These are phyloP conservation scores for Nephelium lappaceum DNA, from an alignment of 345 rosid species.

Conservation along the genomic window DNA sequence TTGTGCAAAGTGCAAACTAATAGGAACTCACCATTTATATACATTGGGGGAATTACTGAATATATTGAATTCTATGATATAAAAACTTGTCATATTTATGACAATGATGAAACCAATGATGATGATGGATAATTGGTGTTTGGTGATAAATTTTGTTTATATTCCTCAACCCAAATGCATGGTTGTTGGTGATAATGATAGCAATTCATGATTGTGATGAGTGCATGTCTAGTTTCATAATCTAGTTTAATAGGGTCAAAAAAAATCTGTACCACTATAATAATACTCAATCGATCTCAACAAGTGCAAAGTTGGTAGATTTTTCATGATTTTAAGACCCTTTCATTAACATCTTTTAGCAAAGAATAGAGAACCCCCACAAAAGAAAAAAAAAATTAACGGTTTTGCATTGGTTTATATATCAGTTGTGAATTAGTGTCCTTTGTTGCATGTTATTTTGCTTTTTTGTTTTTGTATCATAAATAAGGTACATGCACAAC, in stretches of 20 bases:
- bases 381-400: no score
- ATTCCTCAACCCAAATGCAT: slow-evolving; percentile 24
- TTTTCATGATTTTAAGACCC: not conserved
- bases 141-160: slow-evolving; percentile 4
- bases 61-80: not conserved
- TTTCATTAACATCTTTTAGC: not conserved
- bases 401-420: no score
- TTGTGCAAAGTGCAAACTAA: no score
- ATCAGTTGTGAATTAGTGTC: no score
- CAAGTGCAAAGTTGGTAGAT: not conserved
- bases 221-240: slow-evolving; percentile 13
- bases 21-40: no score
- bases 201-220: slow-evolving; percentile 10
- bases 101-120: slow-evolving; percentile 24
- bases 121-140: not conserved
- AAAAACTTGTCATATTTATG: slow-evolving; percentile 26
- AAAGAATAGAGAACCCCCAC: not conserved
- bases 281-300: not conserved
- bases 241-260: not conserved
- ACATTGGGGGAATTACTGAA: not conserved
- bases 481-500: no score
- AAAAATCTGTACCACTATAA: not conserved
- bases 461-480: no score
- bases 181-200: slow-evolving; percentile 31
- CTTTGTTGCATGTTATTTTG: no score